phyloP scores from a whole-genome alignment of 306 rosid species.

The Dryas alaskensis region DNA sequence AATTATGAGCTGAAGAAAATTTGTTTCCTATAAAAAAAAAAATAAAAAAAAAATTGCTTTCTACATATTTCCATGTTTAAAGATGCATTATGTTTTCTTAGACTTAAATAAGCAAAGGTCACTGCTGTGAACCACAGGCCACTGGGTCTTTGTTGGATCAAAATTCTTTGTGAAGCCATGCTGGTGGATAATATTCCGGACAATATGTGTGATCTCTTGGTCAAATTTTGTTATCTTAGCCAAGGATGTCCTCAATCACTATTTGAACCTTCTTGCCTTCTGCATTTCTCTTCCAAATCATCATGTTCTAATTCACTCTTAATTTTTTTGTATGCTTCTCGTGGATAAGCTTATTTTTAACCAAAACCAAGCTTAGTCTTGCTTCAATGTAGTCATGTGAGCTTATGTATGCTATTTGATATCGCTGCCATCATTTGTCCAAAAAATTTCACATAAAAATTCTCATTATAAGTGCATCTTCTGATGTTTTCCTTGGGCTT shows the following conservation, averaged over 20 bases:
- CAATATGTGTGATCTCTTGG: neutral
- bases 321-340: neutral
- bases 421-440: neutral
- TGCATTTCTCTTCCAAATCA: neutral
- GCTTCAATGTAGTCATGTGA: too few relatives aligned
- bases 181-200: neutral
- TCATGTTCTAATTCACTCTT: neutral
- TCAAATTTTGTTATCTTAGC: too few relatives aligned
- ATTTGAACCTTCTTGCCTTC: too few relatives aligned
- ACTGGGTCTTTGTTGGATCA: neutral
- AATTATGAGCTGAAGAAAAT: too few relatives aligned
- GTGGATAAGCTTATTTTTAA: neutral
- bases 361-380: neutral
- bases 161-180: neutral
- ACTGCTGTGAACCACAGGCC: neutral
- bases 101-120: neutral
- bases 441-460: neutral
- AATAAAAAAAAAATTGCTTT: too few relatives aligned
- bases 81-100: neutral
- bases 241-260: too few relatives aligned
- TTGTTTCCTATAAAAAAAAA: too few relatives aligned
- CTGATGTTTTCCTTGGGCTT: neutral
- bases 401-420: too few relatives aligned
- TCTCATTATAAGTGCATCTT: neutral
- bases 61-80: neutral